These are phyloP conservation scores for Stentor coeruleus DNA, from an alignment of 73 alveolate species.

Conservation along the genomic window DNA sequence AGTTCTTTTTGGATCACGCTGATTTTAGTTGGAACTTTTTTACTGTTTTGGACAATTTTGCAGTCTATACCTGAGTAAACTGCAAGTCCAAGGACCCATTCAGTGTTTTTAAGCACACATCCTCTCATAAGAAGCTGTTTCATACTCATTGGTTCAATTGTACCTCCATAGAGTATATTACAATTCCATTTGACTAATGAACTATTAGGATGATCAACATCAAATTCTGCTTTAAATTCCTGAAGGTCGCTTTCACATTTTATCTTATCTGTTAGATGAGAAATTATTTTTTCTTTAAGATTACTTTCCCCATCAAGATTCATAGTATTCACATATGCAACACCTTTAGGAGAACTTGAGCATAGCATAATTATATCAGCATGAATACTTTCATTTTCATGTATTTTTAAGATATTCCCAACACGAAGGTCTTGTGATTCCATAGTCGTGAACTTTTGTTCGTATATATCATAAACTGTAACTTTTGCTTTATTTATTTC, in stretches of 20 bases:
- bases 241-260: constrained; percentile 5
- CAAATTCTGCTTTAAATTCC: neutral
- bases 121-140: constrained; percentile 90
- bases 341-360: constrained; percentile 57
- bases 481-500: constrained; percentile 50
- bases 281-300: constrained; percentile 63
- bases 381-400: constrained; percentile 68
- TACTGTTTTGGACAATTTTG: constrained; percentile 92
- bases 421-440: constrained; percentile 49
- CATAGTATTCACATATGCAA: constrained; percentile 64
- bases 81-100: constrained; percentile 81
- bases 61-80: constrained; percentile 93
- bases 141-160: constrained; percentile 41
- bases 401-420: constrained; percentile 55
- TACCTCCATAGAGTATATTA: neutral
- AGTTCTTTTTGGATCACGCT: constrained; percentile 51
- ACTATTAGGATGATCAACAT: constrained; percentile 13
- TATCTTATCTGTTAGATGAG: constrained; percentile 37
- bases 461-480: constrained; percentile 6
- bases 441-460: constrained; percentile 27
- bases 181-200: neutral
- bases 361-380: constrained; percentile 74
- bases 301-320: constrained; percentile 83
- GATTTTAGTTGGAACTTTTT: constrained; percentile 84
- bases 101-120: constrained; percentile 85